Evolutionary conservation across 2,329 filamentous ascomycete genomes (phyloP).

Genomic region (Stachybotrys elegans): DNA sequence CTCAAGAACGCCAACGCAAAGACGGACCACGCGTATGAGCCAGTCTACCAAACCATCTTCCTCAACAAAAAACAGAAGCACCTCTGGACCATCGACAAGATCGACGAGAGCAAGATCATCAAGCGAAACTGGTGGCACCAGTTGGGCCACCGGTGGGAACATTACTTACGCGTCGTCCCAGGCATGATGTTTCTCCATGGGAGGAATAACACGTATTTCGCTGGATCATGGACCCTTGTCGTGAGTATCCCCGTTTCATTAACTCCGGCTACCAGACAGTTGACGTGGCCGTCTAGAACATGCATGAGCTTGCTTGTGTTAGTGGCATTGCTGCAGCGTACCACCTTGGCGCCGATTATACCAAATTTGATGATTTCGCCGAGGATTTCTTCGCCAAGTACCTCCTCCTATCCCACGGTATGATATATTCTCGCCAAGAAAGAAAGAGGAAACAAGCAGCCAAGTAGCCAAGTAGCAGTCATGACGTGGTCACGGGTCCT

Average conservation of each 20-base stretch:
- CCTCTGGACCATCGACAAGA: conserved; percentile 56
- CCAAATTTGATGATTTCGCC: conserved; percentile 50
- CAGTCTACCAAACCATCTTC: conserved; percentile 68
- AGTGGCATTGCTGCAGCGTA: conserved; percentile 68
- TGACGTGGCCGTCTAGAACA: conserved; percentile 38
- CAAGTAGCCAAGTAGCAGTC: conserved; percentile 3
- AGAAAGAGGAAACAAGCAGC: conserved; percentile 17
- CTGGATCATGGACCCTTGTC: conserved; percentile 64
- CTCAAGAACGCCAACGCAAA: conserved; percentile 41
- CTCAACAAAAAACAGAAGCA: conserved; percentile 52
- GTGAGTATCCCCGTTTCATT: conserved; percentile 31
- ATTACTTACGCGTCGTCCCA: conserved; percentile 61
- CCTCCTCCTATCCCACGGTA: conserved; percentile 38
- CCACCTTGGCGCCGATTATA: conserved; percentile 60
- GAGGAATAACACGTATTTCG: conserved; percentile 56
- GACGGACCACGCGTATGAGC: conserved; percentile 34
- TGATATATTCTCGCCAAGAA: conserved; percentile 30
- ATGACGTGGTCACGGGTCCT: neutral
- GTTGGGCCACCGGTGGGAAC: conserved; percentile 58
- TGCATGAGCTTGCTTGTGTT: conserved; percentile 66
- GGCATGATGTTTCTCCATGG: conserved; percentile 70
- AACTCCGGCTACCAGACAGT: neutral
- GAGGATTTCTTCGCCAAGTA: conserved; percentile 44
- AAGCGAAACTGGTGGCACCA: conserved; percentile 65
- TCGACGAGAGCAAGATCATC: conserved; percentile 55